Conservation (phyloP, 75 land plant species). For the Ceratopteris richardii region DNA sequence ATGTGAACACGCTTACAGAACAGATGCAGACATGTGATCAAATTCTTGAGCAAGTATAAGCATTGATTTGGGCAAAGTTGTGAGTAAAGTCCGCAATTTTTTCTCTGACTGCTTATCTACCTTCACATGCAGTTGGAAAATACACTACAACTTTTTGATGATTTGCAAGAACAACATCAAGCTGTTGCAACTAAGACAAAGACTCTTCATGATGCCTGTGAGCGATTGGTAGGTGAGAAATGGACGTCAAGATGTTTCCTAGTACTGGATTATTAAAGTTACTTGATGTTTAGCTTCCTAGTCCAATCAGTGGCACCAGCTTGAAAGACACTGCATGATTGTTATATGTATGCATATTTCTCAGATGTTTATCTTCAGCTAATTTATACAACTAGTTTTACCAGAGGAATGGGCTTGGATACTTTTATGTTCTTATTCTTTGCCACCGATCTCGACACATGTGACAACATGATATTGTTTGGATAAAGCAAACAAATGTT, state of each 20-base stretch:
- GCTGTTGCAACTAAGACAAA: slow-evolving; percentile 95
- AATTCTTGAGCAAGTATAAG: slow-evolving; percentile 55
- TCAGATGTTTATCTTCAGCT: too few species aligned
- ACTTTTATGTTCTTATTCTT: too few species aligned
- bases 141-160: slow-evolving; percentile 72
- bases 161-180: slow-evolving; percentile 90
- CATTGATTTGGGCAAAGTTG: background rate
- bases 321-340: too few species aligned
- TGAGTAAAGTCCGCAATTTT: background rate
- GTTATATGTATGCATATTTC: too few species aligned
- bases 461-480: too few species aligned
- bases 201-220: slow-evolving; percentile 99
- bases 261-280: too few species aligned
- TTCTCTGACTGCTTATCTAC: background rate
- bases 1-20: slow-evolving; percentile 68
- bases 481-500: slow-evolving; percentile 3
- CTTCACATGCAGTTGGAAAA: slow-evolving; percentile 57
- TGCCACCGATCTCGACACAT: too few species aligned
- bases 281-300: too few species aligned
- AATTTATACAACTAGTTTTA: too few species aligned
- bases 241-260: background rate
- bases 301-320: too few species aligned
- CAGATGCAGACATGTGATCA: slow-evolving; percentile 75
- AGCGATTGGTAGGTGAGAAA: slow-evolving; percentile 52
- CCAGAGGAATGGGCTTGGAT: too few species aligned